Percentiles rank a stretch among this genome's conserved stretches.
phyloP scores from a whole-genome alignment of 208 protist genomes.

The Perkinsela sp. region DNA sequence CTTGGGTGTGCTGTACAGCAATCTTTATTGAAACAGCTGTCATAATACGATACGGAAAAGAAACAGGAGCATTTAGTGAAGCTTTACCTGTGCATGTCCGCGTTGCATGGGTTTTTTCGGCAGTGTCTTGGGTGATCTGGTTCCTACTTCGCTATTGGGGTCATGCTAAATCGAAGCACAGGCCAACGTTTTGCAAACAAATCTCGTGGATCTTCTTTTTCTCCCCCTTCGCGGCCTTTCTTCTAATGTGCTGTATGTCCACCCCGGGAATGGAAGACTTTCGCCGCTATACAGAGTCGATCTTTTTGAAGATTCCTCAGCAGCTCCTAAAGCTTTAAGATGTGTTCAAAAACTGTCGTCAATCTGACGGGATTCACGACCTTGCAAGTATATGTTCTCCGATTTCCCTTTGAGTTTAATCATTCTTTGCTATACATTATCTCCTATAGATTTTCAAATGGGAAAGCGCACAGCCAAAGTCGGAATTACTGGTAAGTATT shows the following conservation, averaged over 20 bases:
- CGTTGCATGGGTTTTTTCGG: background rate
- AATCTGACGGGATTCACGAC: no score
- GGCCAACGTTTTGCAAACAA: background rate
- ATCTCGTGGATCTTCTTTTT: background rate
- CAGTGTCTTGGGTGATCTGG: background rate
- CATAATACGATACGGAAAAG: background rate
- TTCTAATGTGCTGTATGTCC: background rate
- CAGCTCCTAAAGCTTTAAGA: no score
- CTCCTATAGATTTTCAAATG: slow-evolving; percentile 22
- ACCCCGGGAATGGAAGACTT: background rate
- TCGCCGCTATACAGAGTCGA: no score
- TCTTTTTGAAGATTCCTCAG: no score
- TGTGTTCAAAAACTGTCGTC: no score
- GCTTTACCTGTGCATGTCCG: background rate
- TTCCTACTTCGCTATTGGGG: background rate
- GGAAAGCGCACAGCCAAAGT: slow-evolving; percentile 95
- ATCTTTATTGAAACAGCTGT: slow-evolving; percentile 24
- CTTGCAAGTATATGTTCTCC: slow-evolving; percentile 6
- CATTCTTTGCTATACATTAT: slow-evolving; percentile 5
- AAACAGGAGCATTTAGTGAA: background rate
- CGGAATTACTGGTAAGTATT: slow-evolving; percentile 96
- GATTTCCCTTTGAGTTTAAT: slow-evolving; percentile 4
- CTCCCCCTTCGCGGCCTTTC: background rate
- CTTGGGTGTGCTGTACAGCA: slow-evolving; percentile 44
- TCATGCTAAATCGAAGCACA: background rate